Base-by-base conservation (phyloP, 202 grass and related monocot species). In the Saccharum hybrid region DNA sequence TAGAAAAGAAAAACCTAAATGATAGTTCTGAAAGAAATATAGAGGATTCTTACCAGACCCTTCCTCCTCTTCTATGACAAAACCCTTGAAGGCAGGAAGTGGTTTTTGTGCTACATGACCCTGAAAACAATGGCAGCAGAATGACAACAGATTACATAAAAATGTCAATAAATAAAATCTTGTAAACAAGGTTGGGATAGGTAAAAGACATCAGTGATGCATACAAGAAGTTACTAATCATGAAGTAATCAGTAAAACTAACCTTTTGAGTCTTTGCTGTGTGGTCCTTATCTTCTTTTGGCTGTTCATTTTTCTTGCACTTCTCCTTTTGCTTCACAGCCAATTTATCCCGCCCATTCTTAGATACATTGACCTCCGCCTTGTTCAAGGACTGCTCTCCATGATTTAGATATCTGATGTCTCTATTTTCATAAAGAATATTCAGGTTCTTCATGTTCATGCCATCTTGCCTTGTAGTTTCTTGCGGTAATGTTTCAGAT, bases 1-100 rank as follows among this genome's bases (percentile, higher is more conserved):
- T 16, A 64, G 46, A 22, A 36, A 63, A 8, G 6, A 30, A 72
- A 75, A 83, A 21, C 43, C 40, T 46, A 45, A 63, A 39, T 23
- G 9, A 64, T 30, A 63, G 46, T 77, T 70, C 59, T 16, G 68
- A 80, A 54, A 74, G 4, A 56, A 51, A 81, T 69, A 37, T 42
- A 84, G 40, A 70, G 48, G 18, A 80, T 37, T 65, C 79, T 76
- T 88, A 96, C 96, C 96, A 96, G 93, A 96, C 9, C 96, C 96
- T 94, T 98, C 96, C 77, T 98, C 96, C 76, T 96, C 93, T 88
- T 96, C 91, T 78, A 94, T 85, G 57, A 74, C 80, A 82, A 90
- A 98, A 87, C 51, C 14, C 63, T 94, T 83, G 39, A 98, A 96
- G 26, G 71, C 87, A 68, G 96, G 93, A 74, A 92, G 68, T 80